Evolutionary conservation across 106 monocot genomes (phyloP), one percentile per base, ranked within the genome.

Genomic region (Iris macrosiphon): DNA sequence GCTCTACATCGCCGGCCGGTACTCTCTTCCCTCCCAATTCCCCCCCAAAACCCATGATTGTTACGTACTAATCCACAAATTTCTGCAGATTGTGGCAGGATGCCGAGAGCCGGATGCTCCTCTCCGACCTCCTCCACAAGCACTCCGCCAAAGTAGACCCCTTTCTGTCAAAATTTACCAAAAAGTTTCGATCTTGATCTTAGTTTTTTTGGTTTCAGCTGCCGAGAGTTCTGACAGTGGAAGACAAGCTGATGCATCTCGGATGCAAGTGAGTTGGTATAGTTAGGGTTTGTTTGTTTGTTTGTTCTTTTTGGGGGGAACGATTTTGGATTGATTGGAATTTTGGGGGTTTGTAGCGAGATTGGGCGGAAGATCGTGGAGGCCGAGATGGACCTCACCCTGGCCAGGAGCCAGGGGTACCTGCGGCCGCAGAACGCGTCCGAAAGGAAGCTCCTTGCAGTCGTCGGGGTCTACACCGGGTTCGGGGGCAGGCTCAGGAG

Each of bases 401-500:
- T 91, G 62, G 98, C 91, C 6, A 91, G 92, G 81, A 99, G 91
- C 46, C 78, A 75, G 67, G 91, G 87, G 5, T 99, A 71, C 66
- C 40, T 99, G 70, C 45, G 51, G 41, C 66, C 64, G 59, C 79
- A 84, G 51, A 51, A 38, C 32, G 64, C 69, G 7, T n/a, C n/a
- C n/a, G 61, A 34, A 23, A 68, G 63, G 60, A 81, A 73, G 68
- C 51, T 83, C 65, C 87, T 99, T 47, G 91, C 87, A 13, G 91
- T 99, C 2, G 66, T 99, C 41, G 98, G 98, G 48, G 84, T 79
- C 31, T 99, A 99, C 42, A 99, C 98, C 10, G 98, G 91, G 51
- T 99, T 99, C 55, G 98, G 98, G 18, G 84, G 91, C 53, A 73
- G 64, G 1, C 80, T 91, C 16, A 91, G 74, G 40, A 66, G 98